Percentiles rank a stretch among this genome's conserved stretches.
These are phyloP conservation scores for Ogataea thermomethanolica DNA, from an alignment of 805 yeast genomes.

Conservation along the genomic window DNA sequence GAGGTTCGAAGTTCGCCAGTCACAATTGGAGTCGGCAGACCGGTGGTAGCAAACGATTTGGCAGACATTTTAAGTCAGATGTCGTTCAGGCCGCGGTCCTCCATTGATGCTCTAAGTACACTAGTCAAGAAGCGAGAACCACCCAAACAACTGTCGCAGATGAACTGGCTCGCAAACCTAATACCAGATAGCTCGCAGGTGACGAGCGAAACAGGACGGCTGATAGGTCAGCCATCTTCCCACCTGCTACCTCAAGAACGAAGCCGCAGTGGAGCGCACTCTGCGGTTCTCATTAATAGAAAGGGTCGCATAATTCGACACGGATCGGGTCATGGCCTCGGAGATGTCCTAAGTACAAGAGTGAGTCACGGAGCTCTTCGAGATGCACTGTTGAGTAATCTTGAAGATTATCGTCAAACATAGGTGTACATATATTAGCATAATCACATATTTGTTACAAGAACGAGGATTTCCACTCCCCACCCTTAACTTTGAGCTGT, in stretches of 20 bases:
- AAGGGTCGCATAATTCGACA: slow-evolving; percentile 41
- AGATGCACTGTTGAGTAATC: slow-evolving; percentile 40
- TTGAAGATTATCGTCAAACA: slow-evolving; percentile 4
- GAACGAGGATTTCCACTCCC: slow-evolving; percentile 5
- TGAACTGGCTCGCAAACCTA: slow-evolving; percentile 27
- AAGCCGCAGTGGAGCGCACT: slow-evolving; percentile 36
- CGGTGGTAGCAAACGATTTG: slow-evolving; percentile 6
- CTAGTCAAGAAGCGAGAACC: not conserved
- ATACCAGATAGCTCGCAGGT: slow-evolving; percentile 32
- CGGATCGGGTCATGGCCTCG: slow-evolving; percentile 39
- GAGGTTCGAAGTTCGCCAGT: slow-evolving; percentile 1
- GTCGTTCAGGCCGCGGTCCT: slow-evolving; percentile 3
- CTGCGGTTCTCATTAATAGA: slow-evolving; percentile 40
- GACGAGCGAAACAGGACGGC: slow-evolving; percentile 31
- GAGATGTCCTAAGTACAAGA: slow-evolving; percentile 34
- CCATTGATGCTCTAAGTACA: not conserved
- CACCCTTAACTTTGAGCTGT: slow-evolving; percentile 9
- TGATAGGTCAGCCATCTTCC: slow-evolving; percentile 26
- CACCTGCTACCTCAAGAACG: slow-evolving; percentile 5
- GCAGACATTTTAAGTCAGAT: slow-evolving; percentile 3
- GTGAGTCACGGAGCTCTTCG: slow-evolving; percentile 46
- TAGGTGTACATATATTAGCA: not conserved
- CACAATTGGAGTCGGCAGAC: slow-evolving; percentile 4
- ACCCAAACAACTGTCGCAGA: not conserved
- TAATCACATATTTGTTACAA: not conserved